Conservation (phyloP, 2,329 filamentous ascomycete species). For the Neopestalotiopsis sp. region DNA sequence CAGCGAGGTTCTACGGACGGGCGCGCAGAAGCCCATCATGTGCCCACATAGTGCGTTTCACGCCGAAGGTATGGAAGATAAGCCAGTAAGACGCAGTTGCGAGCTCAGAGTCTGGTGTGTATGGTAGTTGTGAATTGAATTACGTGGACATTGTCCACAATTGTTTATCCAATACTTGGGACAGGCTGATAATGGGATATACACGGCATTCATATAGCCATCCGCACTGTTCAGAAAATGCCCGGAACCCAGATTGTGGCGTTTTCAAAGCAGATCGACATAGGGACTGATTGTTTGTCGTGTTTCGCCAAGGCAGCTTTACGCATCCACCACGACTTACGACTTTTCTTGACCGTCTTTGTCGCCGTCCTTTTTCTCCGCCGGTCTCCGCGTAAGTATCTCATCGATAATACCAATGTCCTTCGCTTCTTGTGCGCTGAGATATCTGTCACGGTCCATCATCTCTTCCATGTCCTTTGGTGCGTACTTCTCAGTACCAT, state of each 20-base stretch:
- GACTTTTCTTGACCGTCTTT: slow-evolving; percentile 7
- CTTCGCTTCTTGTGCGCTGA: slow-evolving; percentile 86
- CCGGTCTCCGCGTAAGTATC: slow-evolving; percentile 72
- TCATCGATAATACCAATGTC: slow-evolving; percentile 92
- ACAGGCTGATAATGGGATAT: background rate
- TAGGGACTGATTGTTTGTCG: no score
- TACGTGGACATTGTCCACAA: no score
- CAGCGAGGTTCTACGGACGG: slow-evolving; percentile 20
- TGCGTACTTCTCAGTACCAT: slow-evolving; percentile 76
- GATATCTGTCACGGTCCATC: slow-evolving; percentile 97
- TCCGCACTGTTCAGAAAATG: no score
- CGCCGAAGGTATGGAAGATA: background rate
- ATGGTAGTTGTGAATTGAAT: slow-evolving; percentile 1
- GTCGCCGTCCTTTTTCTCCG: slow-evolving; percentile 38
- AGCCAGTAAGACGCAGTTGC: slow-evolving; percentile 5
- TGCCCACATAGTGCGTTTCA: slow-evolving; percentile 14
- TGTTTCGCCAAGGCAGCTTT: no score
- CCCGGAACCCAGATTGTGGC: no score
- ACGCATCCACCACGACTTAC: background rate
- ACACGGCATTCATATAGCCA: background rate
- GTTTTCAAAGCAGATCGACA: no score
- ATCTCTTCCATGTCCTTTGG: slow-evolving; percentile 87
- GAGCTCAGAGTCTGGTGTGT: slow-evolving; percentile 15
- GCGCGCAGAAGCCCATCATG: background rate
- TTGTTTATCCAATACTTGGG: background rate